Conservation (phyloP, 2,329 filamentous ascomycete genomes). For the Xylariaceae sp. region DNA sequence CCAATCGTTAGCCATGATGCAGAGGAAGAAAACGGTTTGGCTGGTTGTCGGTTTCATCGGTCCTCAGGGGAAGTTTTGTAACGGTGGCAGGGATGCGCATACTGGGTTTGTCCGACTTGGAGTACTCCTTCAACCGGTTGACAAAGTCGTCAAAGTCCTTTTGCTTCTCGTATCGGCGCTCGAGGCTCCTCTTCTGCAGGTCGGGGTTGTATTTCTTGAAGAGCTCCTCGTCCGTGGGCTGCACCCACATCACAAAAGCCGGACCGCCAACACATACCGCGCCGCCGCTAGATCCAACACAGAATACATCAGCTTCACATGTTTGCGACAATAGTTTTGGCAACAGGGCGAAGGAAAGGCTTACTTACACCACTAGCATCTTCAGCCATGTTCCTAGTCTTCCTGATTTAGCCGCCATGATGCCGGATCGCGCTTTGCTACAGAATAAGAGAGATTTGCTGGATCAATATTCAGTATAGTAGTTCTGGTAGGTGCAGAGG, state of each 20-base stretch:
- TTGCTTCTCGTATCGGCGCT: constrained; percentile 67
- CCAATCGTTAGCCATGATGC: constrained; percentile 11
- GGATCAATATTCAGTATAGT: too few species aligned
- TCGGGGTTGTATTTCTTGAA: constrained; percentile 92
- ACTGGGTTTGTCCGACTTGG: constrained; percentile 90
- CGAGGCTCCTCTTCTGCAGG: constrained; percentile 81
- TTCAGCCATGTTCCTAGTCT: constrained; percentile 60
- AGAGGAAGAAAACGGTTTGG: too few species aligned
- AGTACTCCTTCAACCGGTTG: constrained; percentile 74
- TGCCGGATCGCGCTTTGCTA: too few species aligned
- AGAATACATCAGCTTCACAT: constrained; percentile 3
- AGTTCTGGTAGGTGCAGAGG: too few species aligned
- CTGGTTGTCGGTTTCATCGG: too few species aligned
- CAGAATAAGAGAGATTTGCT: too few species aligned
- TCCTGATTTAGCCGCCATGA: constrained; percentile 42
- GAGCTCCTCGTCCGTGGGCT: constrained; percentile 85
- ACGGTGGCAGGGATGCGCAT: constrained; percentile 32
- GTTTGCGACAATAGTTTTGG: not conserved
- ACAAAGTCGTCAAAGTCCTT: constrained; percentile 91
- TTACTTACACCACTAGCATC: constrained; percentile 62
- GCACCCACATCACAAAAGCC: constrained; percentile 71
- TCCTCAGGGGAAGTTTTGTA: not conserved
- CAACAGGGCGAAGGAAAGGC: constrained; percentile 7
- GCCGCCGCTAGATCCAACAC: constrained; percentile 9
- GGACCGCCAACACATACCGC: constrained; percentile 74